A percentile compares a stretch with the other conserved stretches of the same genome.
Conservation (phyloP, 768 basidiomycete genomes). For the Suillus subaureus region DNA sequence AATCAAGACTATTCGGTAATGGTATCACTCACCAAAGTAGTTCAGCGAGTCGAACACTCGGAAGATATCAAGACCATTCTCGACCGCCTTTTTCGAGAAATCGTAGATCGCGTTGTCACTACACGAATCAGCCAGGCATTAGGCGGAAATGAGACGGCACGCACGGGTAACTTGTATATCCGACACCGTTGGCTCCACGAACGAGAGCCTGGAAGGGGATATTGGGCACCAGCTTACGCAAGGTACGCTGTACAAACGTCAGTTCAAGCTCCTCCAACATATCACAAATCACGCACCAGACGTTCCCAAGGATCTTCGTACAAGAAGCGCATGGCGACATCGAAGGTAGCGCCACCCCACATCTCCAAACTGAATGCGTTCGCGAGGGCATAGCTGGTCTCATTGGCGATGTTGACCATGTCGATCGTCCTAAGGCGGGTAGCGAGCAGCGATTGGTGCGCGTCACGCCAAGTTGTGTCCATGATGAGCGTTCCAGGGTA, state of each 20-base stretch:
- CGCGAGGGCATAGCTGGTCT: constrained; percentile 91
- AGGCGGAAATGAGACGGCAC: constrained; percentile 28
- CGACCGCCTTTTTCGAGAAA: constrained; percentile 99
- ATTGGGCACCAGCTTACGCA: constrained; percentile 96
- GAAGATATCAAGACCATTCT: constrained; percentile 99
- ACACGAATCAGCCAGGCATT: constrained; percentile 14
- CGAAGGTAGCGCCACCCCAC: constrained; percentile 99
- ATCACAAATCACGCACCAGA: constrained; percentile 53
- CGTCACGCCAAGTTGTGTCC: constrained; percentile 99
- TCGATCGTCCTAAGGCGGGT: constrained; percentile 95
- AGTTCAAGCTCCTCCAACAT: constrained; percentile 11
- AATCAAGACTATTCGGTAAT: background rate
- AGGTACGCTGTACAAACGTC: constrained; percentile 60
- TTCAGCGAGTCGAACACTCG: constrained; percentile 99
- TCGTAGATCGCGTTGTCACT: constrained; percentile 99
- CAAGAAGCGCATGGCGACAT: constrained; percentile 98
- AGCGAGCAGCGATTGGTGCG: constrained; percentile 96
- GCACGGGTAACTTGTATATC: constrained; percentile 97
- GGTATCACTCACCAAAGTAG: constrained; percentile 77
- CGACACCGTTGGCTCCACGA: constrained; percentile 98
- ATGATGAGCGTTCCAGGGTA: constrained; percentile 96
- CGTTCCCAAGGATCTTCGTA: constrained; percentile 99
- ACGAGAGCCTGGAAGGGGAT: constrained; percentile 98
- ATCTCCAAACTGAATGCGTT: constrained; percentile 98
- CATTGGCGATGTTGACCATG: constrained; percentile 98